Percentiles rank a stretch among this genome's conserved stretches.
These are phyloP conservation scores for Fusarium lyarnte DNA, from an alignment of 2,329 filamentous ascomycete species.

Conservation along the genomic window DNA sequence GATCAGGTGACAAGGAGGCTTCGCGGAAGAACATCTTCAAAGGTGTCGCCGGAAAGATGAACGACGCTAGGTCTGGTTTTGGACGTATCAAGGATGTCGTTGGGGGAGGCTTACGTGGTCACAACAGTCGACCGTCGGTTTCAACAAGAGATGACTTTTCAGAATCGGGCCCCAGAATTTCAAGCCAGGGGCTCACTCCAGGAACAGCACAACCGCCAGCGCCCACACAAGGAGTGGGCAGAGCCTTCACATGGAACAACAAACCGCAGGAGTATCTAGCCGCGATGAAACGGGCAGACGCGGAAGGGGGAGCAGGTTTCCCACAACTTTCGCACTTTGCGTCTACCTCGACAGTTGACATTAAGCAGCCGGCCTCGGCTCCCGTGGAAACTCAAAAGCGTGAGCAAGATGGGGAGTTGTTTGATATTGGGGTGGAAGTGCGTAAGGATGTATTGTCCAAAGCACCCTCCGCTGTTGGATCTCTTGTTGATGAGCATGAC, in stretches of 20 bases:
- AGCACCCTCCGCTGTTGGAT: conserved; percentile 66
- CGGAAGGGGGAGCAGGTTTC: conserved; percentile 40
- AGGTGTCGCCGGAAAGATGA: conserved; percentile 80
- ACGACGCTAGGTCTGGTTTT: conserved; percentile 82
- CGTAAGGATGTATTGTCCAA: conserved; percentile 54
- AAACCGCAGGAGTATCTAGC: conserved; percentile 69
- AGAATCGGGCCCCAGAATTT: conserved; percentile 44
- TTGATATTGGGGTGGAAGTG: conserved; percentile 52
- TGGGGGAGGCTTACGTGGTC: conserved; percentile 66
- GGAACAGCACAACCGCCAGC: conserved; percentile 49
- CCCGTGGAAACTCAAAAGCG: conserved; percentile 36
- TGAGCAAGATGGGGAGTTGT: conserved; percentile 42
- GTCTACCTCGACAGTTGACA: conserved; percentile 43
- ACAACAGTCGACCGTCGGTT: conserved; percentile 61
- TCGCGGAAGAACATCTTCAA: conserved; percentile 76
- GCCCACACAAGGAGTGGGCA: conserved; percentile 50
- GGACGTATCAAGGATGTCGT: conserved; percentile 89
- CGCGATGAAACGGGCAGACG: conserved; percentile 51
- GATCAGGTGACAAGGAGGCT: conserved; percentile 63
- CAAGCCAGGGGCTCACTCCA: conserved; percentile 17
- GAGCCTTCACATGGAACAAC: conserved; percentile 71
- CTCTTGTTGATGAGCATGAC: conserved; percentile 67
- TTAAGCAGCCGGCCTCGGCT: conserved; percentile 32
- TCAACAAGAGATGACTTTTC: conserved; percentile 61
- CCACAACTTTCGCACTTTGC: conserved; percentile 40